These are phyloP conservation scores for Hirsutella thompsonii DNA, from an alignment of 2,329 filamentous ascomycete genomes.

Conservation along the genomic window DNA sequence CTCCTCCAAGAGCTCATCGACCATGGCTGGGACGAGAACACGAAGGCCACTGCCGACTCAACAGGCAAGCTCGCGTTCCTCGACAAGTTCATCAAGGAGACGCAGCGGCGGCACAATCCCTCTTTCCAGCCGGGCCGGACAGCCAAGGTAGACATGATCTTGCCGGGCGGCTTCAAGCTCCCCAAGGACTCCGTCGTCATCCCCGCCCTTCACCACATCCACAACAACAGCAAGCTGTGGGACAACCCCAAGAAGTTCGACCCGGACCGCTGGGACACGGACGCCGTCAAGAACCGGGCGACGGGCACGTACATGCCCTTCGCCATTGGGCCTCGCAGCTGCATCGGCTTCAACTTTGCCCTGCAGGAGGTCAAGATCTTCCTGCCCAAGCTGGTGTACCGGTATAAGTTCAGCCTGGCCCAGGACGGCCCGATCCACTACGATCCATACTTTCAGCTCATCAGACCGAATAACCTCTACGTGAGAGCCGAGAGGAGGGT, in stretches of 20 bases:
- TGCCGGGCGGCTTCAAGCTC: slow-evolving; percentile 46
- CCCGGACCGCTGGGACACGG: slow-evolving; percentile 45
- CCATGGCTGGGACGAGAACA: slow-evolving; percentile 28
- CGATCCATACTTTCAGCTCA: slow-evolving; percentile 46
- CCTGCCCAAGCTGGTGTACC: slow-evolving; percentile 42
- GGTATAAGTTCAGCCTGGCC: slow-evolving; percentile 43
- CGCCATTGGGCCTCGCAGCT: slow-evolving; percentile 41
- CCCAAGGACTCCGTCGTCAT: slow-evolving; percentile 40
- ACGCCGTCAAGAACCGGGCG: slow-evolving; percentile 30
- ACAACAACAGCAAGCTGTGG: slow-evolving; percentile 41
- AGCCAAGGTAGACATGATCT: slow-evolving; percentile 38
- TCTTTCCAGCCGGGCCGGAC: slow-evolving; percentile 49
- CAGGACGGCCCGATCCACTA: slow-evolving; percentile 39
- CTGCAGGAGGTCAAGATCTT: slow-evolving; percentile 48
- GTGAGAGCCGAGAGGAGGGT: slow-evolving; percentile 30
- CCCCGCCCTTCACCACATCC: slow-evolving; percentile 35
- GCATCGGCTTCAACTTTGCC: slow-evolving; percentile 54
- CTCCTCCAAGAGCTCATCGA: slow-evolving; percentile 46
- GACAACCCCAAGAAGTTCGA: slow-evolving; percentile 44
- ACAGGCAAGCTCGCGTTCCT: slow-evolving; percentile 35
- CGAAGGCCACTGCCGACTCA: slow-evolving; percentile 21
- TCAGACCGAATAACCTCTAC: slow-evolving; percentile 20
- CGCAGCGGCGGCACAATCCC: slow-evolving; percentile 44
- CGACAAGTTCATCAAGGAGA: slow-evolving; percentile 48
- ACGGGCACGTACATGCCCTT: slow-evolving; percentile 45